Conservation (phyloP, 495 filamentous ascomycete species). For the Pyrenula massariospora region DNA sequence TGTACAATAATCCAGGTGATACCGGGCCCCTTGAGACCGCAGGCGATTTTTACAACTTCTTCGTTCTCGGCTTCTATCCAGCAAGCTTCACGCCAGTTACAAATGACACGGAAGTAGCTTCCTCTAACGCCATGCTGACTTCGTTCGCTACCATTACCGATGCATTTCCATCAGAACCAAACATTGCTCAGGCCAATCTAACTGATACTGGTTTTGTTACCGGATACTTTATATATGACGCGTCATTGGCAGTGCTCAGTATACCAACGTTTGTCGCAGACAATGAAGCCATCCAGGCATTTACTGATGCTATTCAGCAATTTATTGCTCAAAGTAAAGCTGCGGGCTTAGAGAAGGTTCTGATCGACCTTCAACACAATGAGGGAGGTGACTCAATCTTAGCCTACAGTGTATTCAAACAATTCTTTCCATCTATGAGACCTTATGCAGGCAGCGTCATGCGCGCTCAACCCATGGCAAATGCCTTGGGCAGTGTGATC, state of each 20-base stretch:
- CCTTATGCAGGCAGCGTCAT: neutral
- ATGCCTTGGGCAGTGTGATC: neutral
- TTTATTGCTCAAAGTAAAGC: slow-evolving; percentile 12
- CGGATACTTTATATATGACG: neutral
- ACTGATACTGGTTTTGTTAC: neutral
- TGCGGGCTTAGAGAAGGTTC: slow-evolving; percentile 29
- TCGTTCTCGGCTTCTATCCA: slow-evolving; percentile 23
- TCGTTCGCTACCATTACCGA: neutral
- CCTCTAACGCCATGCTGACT: neutral
- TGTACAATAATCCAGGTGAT: slow-evolving; percentile 11
- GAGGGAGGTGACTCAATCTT: slow-evolving; percentile 30
- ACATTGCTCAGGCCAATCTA: neutral
- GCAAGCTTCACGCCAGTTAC: no score
- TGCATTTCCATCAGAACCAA: neutral
- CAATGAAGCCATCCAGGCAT: neutral
- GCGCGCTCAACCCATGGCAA: neutral
- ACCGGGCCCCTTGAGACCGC: slow-evolving; percentile 24
- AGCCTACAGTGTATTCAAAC: slow-evolving; percentile 3
- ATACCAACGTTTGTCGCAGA: neutral
- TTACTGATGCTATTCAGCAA: neutral
- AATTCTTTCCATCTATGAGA: neutral
- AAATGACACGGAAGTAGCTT: neutral
- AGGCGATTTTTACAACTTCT: slow-evolving; percentile 36
- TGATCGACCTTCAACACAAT: slow-evolving; percentile 47
- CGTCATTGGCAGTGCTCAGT: neutral